phyloP scores from a whole-genome alignment of 495 filamentous ascomycete genomes.

The Venustampulla echinocandica region DNA sequence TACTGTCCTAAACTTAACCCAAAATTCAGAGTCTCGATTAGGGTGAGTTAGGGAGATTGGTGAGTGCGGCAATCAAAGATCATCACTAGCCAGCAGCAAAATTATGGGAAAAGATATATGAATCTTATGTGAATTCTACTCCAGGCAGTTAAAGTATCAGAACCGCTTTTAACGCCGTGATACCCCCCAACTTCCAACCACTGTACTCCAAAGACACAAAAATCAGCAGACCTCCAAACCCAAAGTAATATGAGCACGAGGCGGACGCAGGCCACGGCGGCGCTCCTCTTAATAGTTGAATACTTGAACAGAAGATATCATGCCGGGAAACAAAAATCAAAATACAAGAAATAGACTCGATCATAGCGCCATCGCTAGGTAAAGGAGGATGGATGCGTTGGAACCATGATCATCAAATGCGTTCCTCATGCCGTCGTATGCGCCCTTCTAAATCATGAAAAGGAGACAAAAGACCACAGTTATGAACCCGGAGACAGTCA shows the following conservation, averaged over 20 bases:
- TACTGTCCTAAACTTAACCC: too few relatives aligned
- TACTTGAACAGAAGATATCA: conserved; percentile 18
- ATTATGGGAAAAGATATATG: not conserved
- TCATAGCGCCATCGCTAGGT: not conserved
- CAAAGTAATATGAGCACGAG: conserved; percentile 3
- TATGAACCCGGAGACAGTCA: not conserved
- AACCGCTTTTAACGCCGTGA: conserved; percentile 10
- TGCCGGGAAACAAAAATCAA: conserved; percentile 13
- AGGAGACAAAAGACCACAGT: not conserved
- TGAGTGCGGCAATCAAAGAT: too few relatives aligned
- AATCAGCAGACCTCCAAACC: not conserved
- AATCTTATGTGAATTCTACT: conserved; percentile 4
- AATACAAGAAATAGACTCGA: conserved; percentile 19
- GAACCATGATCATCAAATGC: conserved; percentile 6
- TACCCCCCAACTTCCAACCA: conserved; percentile 8
- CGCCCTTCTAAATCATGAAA: not conserved
- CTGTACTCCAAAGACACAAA: conserved; percentile 19
- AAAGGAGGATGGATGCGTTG: not conserved
- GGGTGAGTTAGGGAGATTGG: too few relatives aligned
- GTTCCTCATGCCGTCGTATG: not conserved
- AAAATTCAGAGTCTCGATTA: too few relatives aligned
- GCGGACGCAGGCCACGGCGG: conserved; percentile 10
- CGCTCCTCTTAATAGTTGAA: conserved; percentile 8
- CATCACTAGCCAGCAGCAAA: not conserved
- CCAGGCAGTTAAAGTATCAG: conserved; percentile 3